These are phyloP conservation scores for Haemoproteus tartakovskyi DNA, from an alignment of 169 alveolate genomes.

Conservation along the genomic window DNA sequence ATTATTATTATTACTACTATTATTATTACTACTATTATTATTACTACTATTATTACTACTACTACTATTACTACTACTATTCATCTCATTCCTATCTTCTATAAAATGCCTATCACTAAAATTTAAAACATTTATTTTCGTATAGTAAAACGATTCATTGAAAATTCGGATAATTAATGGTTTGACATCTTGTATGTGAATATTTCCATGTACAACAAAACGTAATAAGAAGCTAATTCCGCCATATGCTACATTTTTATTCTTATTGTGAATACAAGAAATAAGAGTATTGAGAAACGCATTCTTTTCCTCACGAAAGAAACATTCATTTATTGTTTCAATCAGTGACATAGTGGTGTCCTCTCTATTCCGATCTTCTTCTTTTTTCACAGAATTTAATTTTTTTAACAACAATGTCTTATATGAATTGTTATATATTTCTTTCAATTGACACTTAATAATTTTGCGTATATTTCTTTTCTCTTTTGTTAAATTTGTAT, in stretches of 20 bases:
- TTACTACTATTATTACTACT: not conserved
- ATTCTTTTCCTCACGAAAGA: constrained; percentile 18
- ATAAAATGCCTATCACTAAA: not conserved
- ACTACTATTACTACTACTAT: not conserved
- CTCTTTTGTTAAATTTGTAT: no score
- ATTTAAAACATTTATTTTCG: constrained; percentile 27
- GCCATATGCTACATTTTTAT: constrained; percentile 14
- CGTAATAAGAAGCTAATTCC: constrained; percentile 43
- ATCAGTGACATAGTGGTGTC: not conserved
- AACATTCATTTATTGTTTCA: not conserved
- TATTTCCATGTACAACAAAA: constrained; percentile 1
- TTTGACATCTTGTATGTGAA: constrained; percentile 4
- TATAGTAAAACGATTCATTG: constrained; percentile 31
- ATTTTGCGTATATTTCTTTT: no score
- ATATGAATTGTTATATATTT: no score
- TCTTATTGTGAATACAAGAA: constrained; percentile 40
- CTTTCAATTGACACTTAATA: no score
- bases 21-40: not conserved
- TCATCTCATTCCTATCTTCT: not conserved
- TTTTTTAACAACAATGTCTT: no score
- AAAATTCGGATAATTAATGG: constrained; percentile 25
- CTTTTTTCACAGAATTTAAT: no score
- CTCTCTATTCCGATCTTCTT: no score
- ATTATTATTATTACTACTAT: no score
- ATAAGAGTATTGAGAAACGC: constrained; percentile 21